These are phyloP conservation scores for Vicia faba DNA, from an alignment of 306 rosid genomes.

Conservation along the genomic window DNA sequence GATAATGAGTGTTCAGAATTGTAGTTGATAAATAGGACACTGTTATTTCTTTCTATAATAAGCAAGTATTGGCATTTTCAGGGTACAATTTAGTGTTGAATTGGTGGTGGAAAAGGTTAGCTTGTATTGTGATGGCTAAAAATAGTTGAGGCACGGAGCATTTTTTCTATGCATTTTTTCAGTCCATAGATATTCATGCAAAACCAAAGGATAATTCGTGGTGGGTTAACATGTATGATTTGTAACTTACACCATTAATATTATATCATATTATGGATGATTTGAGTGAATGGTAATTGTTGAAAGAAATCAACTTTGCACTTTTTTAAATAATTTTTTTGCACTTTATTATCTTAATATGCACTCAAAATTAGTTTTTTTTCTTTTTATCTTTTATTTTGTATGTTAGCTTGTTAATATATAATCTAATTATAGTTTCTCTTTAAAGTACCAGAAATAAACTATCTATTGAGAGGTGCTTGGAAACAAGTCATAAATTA, in stretches of 20 bases:
- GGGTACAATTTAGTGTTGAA: neutral
- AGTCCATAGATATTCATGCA: slow-evolving; percentile 21
- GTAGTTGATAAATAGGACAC: neutral
- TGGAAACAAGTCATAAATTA: too few relatives aligned
- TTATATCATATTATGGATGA: too few relatives aligned
- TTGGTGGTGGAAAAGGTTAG: slow-evolving; percentile 27
- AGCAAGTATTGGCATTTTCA: slow-evolving; percentile 3
- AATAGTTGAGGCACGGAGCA: slow-evolving; percentile 5
- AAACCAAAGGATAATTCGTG: slow-evolving; percentile 23
- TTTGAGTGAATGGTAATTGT: neutral
- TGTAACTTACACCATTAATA: neutral
- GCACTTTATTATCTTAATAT: neutral
- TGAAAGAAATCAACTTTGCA: neutral
- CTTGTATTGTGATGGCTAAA: slow-evolving; percentile 31
- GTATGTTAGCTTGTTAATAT: too few relatives aligned
- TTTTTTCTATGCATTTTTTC: neutral
- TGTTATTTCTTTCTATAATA: slow-evolving; percentile 31
- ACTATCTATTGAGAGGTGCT: too few relatives aligned
- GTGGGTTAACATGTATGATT: slow-evolving; percentile 1
- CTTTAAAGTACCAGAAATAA: too few relatives aligned
- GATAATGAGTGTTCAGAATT: slow-evolving; percentile 30
- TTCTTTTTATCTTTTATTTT: neutral
- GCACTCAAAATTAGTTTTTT: too few relatives aligned
- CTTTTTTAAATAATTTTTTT: neutral
- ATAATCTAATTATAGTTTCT: too few relatives aligned